These are phyloP conservation scores for Aspergillus brunneoviolaceus DNA, from an alignment of 2,329 filamentous ascomycete genomes.

Conservation along the genomic window DNA sequence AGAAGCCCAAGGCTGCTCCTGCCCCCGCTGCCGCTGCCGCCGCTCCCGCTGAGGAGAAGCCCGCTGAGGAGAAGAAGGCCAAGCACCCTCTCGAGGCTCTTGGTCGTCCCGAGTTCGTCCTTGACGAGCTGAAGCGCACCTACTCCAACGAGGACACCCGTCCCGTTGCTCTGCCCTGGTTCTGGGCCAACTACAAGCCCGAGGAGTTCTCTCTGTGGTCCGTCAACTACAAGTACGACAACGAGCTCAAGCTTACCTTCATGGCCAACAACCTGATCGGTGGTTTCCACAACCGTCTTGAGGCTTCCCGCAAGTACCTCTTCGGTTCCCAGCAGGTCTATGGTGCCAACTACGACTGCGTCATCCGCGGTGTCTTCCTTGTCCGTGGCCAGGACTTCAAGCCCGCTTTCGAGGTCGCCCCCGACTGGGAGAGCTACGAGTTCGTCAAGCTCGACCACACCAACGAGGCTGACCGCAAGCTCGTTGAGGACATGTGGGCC, in stretches of 20 bases:
- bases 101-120: constrained; percentile 72
- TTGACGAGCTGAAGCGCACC: constrained; percentile 98
- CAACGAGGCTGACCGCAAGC: constrained; percentile 80
- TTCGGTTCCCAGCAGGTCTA: constrained; percentile 91
- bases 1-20: constrained; percentile 70
- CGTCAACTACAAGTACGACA: constrained; percentile 97
- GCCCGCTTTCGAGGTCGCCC: constrained; percentile 93
- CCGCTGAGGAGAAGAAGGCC: constrained; percentile 72
- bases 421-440: constrained; percentile 93
- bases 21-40: constrained; percentile 60
- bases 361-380: constrained; percentile 91
- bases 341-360: constrained; percentile 81
- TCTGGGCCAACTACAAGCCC: constrained; percentile 95
- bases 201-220: constrained; percentile 96
- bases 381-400: constrained; percentile 84
- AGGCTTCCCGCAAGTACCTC: constrained; percentile 96
- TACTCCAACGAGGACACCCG: constrained; percentile 95
- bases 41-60: constrained; percentile 52
- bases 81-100: constrained; percentile 95
- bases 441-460: constrained; percentile 94
- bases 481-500: constrained; percentile 82
- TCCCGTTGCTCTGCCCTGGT: constrained; percentile 83
- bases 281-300: constrained; percentile 96
- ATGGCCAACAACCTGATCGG: constrained; percentile 99
- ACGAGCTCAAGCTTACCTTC: constrained; percentile 95